phyloP scores from a whole-genome alignment of 352 stramenopile genomes.

The Phytophthora hibernalis region DNA sequence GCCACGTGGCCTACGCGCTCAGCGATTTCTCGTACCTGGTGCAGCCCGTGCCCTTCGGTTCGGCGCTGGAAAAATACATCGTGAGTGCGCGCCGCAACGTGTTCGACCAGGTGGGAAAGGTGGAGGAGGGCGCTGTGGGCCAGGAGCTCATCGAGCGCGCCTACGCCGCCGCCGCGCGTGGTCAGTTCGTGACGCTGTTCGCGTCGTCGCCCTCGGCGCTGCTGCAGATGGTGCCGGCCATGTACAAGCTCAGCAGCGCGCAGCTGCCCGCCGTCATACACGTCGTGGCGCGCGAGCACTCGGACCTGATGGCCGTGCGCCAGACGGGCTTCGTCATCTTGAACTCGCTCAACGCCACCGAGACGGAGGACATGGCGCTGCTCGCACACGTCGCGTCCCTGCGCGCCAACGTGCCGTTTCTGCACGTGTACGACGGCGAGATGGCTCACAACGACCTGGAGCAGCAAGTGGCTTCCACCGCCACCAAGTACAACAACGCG shows the following conservation, averaged over 20 bases:
- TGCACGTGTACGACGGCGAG: conserved; percentile 95
- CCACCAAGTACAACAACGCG: conserved; percentile 69
- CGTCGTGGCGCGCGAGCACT: conserved; percentile 92
- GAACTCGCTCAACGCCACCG: conserved; percentile 83
- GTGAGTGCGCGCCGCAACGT: conserved; percentile 76
- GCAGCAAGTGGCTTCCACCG: conserved; percentile 43
- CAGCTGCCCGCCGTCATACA: conserved; percentile 89
- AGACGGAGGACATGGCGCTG: conserved; percentile 93
- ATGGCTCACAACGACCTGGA: conserved; percentile 89
- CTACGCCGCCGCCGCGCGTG: conserved; percentile 67
- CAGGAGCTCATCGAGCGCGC: conserved; percentile 74
- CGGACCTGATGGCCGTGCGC: conserved; percentile 92
- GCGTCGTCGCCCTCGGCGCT: conserved; percentile 87
- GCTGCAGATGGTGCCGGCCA: conserved; percentile 93
- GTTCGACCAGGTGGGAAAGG: conserved; percentile 82
- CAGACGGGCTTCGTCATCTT: conserved; percentile 93
- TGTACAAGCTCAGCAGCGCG: conserved; percentile 94
- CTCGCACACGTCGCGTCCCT: conserved; percentile 92
- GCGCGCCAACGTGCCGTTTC: conserved; percentile 89
- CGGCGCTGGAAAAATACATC: conserved; percentile 72
- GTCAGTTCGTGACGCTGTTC: conserved; percentile 92
- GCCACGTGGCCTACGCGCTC: conserved; percentile 80
- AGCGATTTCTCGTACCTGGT: conserved; percentile 82
- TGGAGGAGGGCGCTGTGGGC: conserved; percentile 49
- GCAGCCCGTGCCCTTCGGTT: conserved; percentile 67